A percentile compares a stretch with the other conserved stretches of the same genome.
phyloP scores from a whole-genome alignment of 2,329 filamentous ascomycete species.

The Stachybotrys chlorohalonatus region DNA sequence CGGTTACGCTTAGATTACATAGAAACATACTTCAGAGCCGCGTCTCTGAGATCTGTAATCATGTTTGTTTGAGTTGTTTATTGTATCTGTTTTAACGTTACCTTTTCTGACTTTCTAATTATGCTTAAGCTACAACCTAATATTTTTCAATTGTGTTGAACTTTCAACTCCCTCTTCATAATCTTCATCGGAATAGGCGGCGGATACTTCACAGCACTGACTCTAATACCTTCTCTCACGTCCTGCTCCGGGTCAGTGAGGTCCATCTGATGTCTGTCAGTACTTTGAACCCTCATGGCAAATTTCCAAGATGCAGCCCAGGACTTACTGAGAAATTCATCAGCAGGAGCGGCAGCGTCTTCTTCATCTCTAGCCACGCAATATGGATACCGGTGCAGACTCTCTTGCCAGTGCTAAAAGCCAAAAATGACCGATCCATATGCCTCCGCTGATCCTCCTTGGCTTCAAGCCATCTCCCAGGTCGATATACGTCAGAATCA shows the following conservation, averaged over 20 bases:
- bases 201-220: not conserved
- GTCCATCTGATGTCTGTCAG: not conserved
- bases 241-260: not conserved
- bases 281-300: not conserved
- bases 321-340: slow-evolving; percentile 1
- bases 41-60: too few species aligned
- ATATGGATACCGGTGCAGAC: not conserved
- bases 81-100: too few species aligned
- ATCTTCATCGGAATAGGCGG: not conserved
- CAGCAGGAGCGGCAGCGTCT: not conserved
- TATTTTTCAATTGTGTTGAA: too few species aligned
- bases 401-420: not conserved
- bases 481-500: not conserved
- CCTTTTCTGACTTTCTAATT: too few species aligned
- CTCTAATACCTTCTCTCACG: not conserved
- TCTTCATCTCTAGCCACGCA: slow-evolving; percentile 1
- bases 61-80: too few species aligned
- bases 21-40: too few species aligned
- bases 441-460: not conserved
- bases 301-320: not conserved
- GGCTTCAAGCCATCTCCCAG: not conserved
- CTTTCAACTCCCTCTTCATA: not conserved
- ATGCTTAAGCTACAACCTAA: too few species aligned
- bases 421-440: not conserved
- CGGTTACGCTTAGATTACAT: too few species aligned